Evolutionary conservation across 495 filamentous ascomycete species (phyloP).

Genomic region (Friedmanniomyces simplex): DNA sequence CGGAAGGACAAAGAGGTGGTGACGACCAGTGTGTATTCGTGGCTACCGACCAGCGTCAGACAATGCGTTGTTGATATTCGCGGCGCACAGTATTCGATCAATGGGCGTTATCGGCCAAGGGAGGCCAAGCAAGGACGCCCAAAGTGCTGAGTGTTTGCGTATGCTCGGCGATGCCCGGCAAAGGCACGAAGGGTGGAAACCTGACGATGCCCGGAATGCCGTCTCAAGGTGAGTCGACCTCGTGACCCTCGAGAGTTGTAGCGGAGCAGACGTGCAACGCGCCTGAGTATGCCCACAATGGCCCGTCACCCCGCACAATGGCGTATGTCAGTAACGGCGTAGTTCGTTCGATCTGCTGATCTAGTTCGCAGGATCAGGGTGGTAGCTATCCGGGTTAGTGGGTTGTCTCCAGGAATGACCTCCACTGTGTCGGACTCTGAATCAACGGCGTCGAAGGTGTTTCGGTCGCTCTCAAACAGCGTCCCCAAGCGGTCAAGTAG

Average conservation of each 20-base stretch:
- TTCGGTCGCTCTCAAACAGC: slow-evolving; percentile 2
- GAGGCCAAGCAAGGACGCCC: not conserved
- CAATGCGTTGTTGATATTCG: slow-evolving; percentile 1
- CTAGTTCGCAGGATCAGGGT: not conserved
- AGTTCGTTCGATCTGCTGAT: not conserved
- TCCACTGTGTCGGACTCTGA: slow-evolving; percentile 10
- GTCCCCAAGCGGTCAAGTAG: not conserved
- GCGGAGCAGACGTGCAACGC: not conserved
- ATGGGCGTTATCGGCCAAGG: not conserved
- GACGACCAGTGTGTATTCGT: not conserved
- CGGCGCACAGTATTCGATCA: not conserved
- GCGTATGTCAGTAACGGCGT: slow-evolving; percentile 1
- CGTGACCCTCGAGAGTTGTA: not conserved
- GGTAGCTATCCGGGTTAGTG: slow-evolving; percentile 12
- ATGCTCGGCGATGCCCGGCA: not conserved
- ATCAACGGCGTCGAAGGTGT: slow-evolving; percentile 11
- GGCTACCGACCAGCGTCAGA: not conserved
- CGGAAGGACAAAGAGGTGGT: slow-evolving; percentile 1
- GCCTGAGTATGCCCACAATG: not conserved
- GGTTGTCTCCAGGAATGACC: slow-evolving; percentile 4
- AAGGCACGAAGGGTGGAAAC: not conserved
- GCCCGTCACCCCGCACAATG: not conserved
- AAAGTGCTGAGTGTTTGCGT: not conserved
- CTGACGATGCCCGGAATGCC: not conserved
- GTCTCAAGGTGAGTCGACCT: slow-evolving; percentile 4